Evolutionary conservation across 805 yeast genomes (phyloP).

Genomic region (Teunomyces tritomae): DNA sequence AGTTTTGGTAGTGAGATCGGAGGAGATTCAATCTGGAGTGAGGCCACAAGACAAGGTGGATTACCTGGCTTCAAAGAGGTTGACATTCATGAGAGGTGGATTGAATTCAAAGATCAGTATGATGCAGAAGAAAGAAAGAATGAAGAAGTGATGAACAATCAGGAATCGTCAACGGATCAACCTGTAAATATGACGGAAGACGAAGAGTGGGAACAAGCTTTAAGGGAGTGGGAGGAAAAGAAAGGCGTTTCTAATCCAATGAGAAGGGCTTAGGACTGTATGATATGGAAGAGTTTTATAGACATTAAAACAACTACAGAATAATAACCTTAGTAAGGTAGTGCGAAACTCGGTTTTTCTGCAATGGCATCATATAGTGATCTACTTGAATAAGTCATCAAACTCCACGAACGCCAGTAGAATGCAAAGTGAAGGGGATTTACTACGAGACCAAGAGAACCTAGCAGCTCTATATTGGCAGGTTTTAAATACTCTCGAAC

Average conservation of each 20-base stretch:
- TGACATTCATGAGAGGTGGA: conserved; percentile 95
- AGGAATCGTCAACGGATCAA: not conserved
- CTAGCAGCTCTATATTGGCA: conserved; percentile 3
- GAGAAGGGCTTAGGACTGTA: not conserved
- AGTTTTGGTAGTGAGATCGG: conserved; percentile 93
- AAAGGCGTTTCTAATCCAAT: conserved; percentile 39
- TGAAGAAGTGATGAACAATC: conserved; percentile 24
- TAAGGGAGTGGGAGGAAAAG: conserved; percentile 27
- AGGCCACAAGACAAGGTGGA: conserved; percentile 81
- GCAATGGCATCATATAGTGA: not conserved
- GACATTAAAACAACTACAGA: not conserved
- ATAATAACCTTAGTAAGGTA: not conserved
- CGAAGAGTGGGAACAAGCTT: conserved; percentile 62
- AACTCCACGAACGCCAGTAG: not conserved
- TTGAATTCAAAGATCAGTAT: conserved; percentile 75
- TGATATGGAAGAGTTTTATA: not conserved
- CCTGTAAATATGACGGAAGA: conserved; percentile 44
- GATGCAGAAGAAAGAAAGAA: conserved; percentile 56
- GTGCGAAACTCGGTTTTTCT: not conserved
- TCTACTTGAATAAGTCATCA: too few species aligned
- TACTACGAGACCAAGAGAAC: not conserved
- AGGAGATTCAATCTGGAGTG: conserved; percentile 98
- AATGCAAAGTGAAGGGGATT: not conserved
- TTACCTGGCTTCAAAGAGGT: conserved; percentile 45
- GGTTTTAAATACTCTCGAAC: conserved; percentile 1